Percentiles rank a stretch among this genome's conserved stretches.
Evolutionary conservation across 2,329 filamentous ascomycete genomes (phyloP).

Genomic region (Trichoderma citrinoviride): DNA sequence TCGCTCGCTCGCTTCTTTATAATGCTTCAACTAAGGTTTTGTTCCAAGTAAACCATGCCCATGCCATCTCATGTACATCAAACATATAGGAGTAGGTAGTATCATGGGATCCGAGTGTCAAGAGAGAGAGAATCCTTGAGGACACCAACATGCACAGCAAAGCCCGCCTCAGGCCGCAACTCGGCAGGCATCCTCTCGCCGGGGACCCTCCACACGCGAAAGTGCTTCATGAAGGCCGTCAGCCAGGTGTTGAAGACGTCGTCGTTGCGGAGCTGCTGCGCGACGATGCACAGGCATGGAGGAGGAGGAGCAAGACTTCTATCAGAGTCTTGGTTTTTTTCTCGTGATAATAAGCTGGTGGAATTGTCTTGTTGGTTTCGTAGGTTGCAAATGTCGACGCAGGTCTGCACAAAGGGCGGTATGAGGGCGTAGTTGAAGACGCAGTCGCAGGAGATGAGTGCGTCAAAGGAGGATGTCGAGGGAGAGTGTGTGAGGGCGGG

Average conservation of each 20-base stretch:
- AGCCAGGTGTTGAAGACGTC: slow-evolving; percentile 86
- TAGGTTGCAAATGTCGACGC: slow-evolving; percentile 68
- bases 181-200: slow-evolving; percentile 58
- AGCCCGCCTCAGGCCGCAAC: slow-evolving; percentile 66
- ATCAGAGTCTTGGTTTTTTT: no score
- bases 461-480: slow-evolving; percentile 56
- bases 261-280: slow-evolving; percentile 82
- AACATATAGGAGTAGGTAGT: no score
- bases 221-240: slow-evolving; percentile 60
- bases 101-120: no score
- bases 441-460: slow-evolving; percentile 84
- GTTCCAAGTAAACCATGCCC: no score
- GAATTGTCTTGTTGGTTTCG: slow-evolving; percentile 32
- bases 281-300: slow-evolving; percentile 74
- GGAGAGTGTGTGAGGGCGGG: slow-evolving; percentile 39
- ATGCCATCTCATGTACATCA: no score
- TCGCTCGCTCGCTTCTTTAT: no score
- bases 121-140: slow-evolving; percentile 39
- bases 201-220: slow-evolving; percentile 74
- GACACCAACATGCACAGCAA: slow-evolving; percentile 77
- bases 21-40: no score
- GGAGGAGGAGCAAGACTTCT: background rate
- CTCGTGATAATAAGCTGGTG: no score
- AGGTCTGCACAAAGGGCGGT: slow-evolving; percentile 76
- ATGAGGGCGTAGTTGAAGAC: slow-evolving; percentile 92